These are phyloP conservation scores for Polytolypa hystricis DNA, from an alignment of 2,329 filamentous ascomycete species.

Conservation along the genomic window DNA sequence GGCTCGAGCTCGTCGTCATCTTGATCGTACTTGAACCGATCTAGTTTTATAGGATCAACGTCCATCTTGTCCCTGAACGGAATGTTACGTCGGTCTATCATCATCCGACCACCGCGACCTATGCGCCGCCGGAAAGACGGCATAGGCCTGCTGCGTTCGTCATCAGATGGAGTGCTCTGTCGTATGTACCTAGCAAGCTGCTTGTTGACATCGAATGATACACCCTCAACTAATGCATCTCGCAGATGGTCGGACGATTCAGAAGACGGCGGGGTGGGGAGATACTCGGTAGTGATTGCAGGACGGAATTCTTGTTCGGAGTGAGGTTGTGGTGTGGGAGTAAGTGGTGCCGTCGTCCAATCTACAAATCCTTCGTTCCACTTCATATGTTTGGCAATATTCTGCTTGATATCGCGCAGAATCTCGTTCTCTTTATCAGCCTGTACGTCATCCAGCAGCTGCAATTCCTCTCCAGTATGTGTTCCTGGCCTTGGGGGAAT, in stretches of 20 bases:
- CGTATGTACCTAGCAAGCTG: conserved; percentile 27
- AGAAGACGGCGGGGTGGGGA: conserved; percentile 40
- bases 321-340: conserved; percentile 58
- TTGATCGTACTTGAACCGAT: conserved; percentile 78
- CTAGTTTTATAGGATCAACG: conserved; percentile 40
- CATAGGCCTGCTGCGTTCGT: conserved; percentile 30
- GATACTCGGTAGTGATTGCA: conserved; percentile 56
- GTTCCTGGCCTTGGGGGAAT: conserved; percentile 59
- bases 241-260: conserved; percentile 35
- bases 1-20: conserved; percentile 71
- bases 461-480: conserved; percentile 68
- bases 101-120: conserved; percentile 71
- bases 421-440: conserved; percentile 75
- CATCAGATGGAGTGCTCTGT: conserved; percentile 33
- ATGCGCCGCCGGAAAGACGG: conserved; percentile 73
- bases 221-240: conserved; percentile 26
- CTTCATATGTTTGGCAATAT: conserved; percentile 75
- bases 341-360: conserved; percentile 73
- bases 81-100: conserved; percentile 75
- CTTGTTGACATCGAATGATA: conserved; percentile 24
- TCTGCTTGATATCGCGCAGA: conserved; percentile 69
- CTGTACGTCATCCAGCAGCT: conserved; percentile 62
- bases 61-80: conserved; percentile 40
- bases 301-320: conserved; percentile 56
- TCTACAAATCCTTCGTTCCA: conserved; percentile 91